Percentiles rank a stretch among this genome's conserved stretches.
Conservation (phyloP, 208 protist species). For the Leishmania tarentolae region DNA sequence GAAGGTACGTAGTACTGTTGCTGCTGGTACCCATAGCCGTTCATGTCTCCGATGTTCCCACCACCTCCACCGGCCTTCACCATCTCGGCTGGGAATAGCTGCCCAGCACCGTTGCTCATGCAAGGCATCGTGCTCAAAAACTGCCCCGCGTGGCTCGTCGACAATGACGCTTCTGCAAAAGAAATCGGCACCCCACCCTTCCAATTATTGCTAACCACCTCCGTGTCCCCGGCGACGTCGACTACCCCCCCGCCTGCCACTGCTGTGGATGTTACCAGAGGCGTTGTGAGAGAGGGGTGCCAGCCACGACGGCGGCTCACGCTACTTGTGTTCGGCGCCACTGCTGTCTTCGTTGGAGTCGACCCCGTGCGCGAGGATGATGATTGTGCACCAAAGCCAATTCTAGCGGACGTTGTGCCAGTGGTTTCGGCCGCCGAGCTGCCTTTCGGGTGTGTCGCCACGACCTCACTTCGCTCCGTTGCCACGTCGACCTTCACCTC, state of each 20-base stretch:
- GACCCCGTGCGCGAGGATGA: neutral
- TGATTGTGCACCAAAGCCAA: neutral
- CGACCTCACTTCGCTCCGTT: neutral
- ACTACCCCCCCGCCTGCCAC: neutral
- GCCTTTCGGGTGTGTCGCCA: neutral
- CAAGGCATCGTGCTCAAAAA: neutral
- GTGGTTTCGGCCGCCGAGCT: neutral
- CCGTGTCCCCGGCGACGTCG: neutral
- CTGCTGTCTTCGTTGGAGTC: neutral
- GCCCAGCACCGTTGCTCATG: neutral
- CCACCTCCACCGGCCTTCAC: neutral
- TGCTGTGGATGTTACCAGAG: neutral
- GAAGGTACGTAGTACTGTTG: slow-evolving; percentile 1
- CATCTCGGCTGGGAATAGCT: neutral
- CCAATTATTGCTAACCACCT: neutral
- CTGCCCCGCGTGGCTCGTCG: slow-evolving; percentile 3
- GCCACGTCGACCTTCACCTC: neutral
- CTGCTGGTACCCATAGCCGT: slow-evolving; percentile 3
- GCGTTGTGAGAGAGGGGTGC: slow-evolving; percentile 14
- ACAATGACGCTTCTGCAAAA: neutral
- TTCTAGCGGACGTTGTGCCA: neutral
- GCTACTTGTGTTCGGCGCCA: slow-evolving; percentile 17
- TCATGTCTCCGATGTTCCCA: neutral
- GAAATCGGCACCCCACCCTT: neutral
- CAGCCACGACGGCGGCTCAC: slow-evolving; percentile 32